A percentile compares a stretch with the other conserved stretches of the same genome.
Conservation (phyloP, 108 stramenopile species). For the Cyclotella atomus region DNA sequence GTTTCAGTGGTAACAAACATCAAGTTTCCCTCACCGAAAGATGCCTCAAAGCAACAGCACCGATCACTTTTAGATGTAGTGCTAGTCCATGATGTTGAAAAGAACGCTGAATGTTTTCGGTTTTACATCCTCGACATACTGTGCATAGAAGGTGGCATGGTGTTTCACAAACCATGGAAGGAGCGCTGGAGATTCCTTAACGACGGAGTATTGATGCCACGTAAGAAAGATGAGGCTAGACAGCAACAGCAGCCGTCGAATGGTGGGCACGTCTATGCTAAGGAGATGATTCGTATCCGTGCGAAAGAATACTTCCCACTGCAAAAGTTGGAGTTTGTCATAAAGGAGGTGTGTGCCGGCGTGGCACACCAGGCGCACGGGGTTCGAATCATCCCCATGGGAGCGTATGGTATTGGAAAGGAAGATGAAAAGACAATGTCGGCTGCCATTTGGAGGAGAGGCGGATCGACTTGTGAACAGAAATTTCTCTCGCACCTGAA, state of each 20-base stretch:
- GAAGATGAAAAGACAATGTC: background rate
- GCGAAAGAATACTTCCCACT: slow-evolving; percentile 56
- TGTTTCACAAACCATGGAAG: slow-evolving; percentile 51
- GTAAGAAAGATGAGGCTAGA: slow-evolving; percentile 45
- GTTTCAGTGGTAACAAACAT: slow-evolving; percentile 39
- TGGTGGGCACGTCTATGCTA: slow-evolving; percentile 22
- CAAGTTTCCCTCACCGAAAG: slow-evolving; percentile 52
- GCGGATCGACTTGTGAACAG: background rate
- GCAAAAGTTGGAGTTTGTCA: slow-evolving; percentile 47
- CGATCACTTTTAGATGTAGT: slow-evolving; percentile 53
- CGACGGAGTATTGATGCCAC: slow-evolving; percentile 47
- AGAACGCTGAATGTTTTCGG: slow-evolving; percentile 16
- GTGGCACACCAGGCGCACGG: slow-evolving; percentile 51
- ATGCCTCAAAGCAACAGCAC: slow-evolving; percentile 38
- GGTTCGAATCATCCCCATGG: slow-evolving; percentile 37
- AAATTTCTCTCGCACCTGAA: background rate
- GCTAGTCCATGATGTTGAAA: slow-evolving; percentile 44
- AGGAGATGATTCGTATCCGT: slow-evolving; percentile 47
- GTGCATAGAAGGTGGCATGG: slow-evolving; percentile 46
- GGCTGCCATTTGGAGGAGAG: slow-evolving; percentile 8
- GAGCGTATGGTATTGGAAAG: slow-evolving; percentile 24
- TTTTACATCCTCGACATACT: slow-evolving; percentile 48
- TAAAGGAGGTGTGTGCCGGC: slow-evolving; percentile 50
- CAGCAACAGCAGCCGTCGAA: slow-evolving; percentile 4
- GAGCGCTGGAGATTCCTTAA: slow-evolving; percentile 45